A percentile compares a stretch with the other conserved stretches of the same genome.
phyloP scores from a whole-genome alignment of 139 green algal species.

The Volvox africanus region DNA sequence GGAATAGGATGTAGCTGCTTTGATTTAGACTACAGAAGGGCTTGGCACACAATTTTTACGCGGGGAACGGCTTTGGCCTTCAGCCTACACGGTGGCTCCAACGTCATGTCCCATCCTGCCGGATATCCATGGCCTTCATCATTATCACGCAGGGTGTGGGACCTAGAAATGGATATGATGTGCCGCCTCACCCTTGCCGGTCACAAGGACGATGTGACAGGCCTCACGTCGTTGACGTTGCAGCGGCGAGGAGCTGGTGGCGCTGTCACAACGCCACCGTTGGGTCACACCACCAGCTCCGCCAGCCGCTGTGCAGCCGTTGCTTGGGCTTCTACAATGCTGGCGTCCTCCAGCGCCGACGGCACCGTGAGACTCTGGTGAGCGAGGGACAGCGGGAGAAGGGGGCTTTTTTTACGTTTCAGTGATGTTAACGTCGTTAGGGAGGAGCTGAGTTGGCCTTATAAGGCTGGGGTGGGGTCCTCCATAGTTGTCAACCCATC shows the following conservation, averaged over 20 bases:
- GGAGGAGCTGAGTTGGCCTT: no score
- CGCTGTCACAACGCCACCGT: background rate
- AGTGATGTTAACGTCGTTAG: no score
- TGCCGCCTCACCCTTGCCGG: slow-evolving; percentile 88
- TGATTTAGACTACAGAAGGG: no score
- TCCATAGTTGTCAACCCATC: no score
- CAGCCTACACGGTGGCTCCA: no score
- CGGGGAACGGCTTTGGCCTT: no score
- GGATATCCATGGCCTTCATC: no score
- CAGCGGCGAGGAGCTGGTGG: background rate
- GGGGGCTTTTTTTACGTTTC: no score
- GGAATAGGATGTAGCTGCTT: no score
- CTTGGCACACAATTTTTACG: no score
- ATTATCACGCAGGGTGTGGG: slow-evolving; percentile 77
- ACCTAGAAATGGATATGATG: slow-evolving; percentile 86
- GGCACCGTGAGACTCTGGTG: slow-evolving; percentile 87
- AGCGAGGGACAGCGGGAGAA: background rate
- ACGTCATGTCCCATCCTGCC: no score
- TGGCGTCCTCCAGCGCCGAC: slow-evolving; percentile 82
- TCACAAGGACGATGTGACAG: slow-evolving; percentile 88
- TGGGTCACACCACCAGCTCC: background rate
- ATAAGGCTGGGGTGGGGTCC: no score
- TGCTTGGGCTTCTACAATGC: slow-evolving; percentile 23
- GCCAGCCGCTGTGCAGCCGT: background rate
- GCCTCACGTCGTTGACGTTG: slow-evolving; percentile 62